Conservation (phyloP, 2,329 filamentous ascomycete genomes). For the Trichothecium roseum region DNA sequence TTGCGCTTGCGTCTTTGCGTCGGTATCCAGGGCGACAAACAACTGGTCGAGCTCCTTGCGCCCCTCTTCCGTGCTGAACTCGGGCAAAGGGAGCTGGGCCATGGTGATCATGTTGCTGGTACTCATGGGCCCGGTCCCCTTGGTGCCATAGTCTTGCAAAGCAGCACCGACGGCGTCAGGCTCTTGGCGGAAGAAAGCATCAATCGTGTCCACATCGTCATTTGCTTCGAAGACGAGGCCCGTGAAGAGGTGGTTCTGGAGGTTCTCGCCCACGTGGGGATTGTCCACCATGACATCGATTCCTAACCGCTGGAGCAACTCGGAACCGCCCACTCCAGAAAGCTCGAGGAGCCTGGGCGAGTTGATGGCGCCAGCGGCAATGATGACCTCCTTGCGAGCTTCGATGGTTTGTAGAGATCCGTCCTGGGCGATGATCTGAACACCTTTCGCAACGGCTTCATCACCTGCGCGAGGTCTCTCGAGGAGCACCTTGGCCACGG, state of each 20-base stretch:
- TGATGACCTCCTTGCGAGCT: slow-evolving; percentile 27
- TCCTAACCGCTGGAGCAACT: slow-evolving; percentile 19
- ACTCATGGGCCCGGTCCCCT: slow-evolving; percentile 9
- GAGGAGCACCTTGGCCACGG: slow-evolving; percentile 13
- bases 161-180: slow-evolving; percentile 8
- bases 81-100: slow-evolving; percentile 12
- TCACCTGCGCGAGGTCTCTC: slow-evolving; percentile 3
- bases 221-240: slow-evolving; percentile 11
- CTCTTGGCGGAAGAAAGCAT: slow-evolving; percentile 8
- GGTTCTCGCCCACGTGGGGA: slow-evolving; percentile 26
- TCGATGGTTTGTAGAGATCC: slow-evolving; percentile 5
- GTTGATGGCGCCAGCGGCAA: slow-evolving; percentile 30
- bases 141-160: slow-evolving; percentile 11
- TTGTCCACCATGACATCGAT: slow-evolving; percentile 20
- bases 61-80: slow-evolving; percentile 9
- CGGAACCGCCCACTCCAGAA: slow-evolving; percentile 26
- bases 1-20: slow-evolving; percentile 2
- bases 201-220: slow-evolving; percentile 10
- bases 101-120: slow-evolving; percentile 9
- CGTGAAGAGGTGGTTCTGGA: slow-evolving; percentile 19
- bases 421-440: slow-evolving; percentile 8
- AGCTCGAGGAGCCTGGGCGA: slow-evolving; percentile 31
- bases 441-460: slow-evolving; percentile 9
- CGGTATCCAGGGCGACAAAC: slow-evolving; percentile 3
- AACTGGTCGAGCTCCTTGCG: slow-evolving; percentile 23